Evolutionary conservation across 768 basidiomycete species (phyloP).

Genomic region (Agaricus sinodeliciosus): DNA sequence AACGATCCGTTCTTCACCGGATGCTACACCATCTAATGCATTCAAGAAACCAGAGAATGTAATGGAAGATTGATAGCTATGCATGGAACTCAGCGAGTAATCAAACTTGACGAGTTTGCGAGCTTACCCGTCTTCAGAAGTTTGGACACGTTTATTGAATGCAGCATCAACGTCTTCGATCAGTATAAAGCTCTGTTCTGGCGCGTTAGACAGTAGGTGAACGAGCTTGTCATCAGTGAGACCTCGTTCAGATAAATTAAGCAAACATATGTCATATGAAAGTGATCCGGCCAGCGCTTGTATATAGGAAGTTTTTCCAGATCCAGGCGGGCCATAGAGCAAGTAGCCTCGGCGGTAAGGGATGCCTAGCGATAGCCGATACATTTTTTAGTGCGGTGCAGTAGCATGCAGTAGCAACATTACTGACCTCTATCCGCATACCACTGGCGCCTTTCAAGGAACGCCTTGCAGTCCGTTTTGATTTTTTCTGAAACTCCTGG

Average conservation of each 20-base stretch:
- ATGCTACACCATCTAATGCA: slow-evolving; percentile 94
- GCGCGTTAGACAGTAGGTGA: slow-evolving; percentile 87
- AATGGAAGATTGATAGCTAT: slow-evolving; percentile 87
- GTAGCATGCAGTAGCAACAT: neutral
- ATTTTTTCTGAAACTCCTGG: slow-evolving; percentile 80
- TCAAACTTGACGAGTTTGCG: neutral
- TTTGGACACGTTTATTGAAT: slow-evolving; percentile 89
- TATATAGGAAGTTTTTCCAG: slow-evolving; percentile 97
- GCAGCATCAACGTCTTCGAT: slow-evolving; percentile 98
- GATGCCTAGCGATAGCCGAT: slow-evolving; percentile 57
- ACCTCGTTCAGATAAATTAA: slow-evolving; percentile 94
- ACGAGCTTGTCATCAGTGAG: slow-evolving; percentile 95
- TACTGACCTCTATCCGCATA: slow-evolving; percentile 88
- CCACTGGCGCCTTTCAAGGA: slow-evolving; percentile 83
- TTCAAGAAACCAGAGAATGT: slow-evolving; percentile 98
- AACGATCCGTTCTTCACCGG: slow-evolving; percentile 95
- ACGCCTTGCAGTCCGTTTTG: slow-evolving; percentile 73
- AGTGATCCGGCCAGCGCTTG: slow-evolving; percentile 92
- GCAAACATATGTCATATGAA: slow-evolving; percentile 90
- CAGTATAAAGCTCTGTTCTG: slow-evolving; percentile 88
- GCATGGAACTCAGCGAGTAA: slow-evolving; percentile 12
- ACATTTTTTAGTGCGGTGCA: neutral
- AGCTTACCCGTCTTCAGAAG: slow-evolving; percentile 84
- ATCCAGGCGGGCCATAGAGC: slow-evolving; percentile 93
- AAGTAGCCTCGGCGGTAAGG: slow-evolving; percentile 96